phyloP scores from a whole-genome alignment of 176 grass and related monocot genomes.

The Sorghum bicolor region DNA sequence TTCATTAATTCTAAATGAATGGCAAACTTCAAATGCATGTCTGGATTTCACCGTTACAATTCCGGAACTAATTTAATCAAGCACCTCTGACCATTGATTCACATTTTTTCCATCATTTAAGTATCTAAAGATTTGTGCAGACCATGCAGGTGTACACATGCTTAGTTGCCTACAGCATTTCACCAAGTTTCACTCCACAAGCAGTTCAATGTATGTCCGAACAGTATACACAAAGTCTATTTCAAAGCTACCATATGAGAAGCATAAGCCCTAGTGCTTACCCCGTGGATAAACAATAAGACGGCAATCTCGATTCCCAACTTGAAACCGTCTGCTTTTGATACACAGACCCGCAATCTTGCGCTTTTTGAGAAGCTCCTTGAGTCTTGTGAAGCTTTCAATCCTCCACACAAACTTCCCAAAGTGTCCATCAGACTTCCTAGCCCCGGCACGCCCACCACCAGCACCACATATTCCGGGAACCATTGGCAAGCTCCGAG shows the following conservation, averaged over 20 bases:
- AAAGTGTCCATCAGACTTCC: constrained; percentile 81
- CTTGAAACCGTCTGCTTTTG: constrained; percentile 93
- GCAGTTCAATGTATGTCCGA: constrained; percentile 13
- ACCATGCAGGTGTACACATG: background rate
- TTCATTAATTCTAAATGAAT: constrained; percentile 11
- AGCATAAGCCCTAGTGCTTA: constrained; percentile 33
- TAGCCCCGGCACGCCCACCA: constrained; percentile 44
- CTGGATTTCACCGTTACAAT: background rate
- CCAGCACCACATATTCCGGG: constrained; percentile 39
- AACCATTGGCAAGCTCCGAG: constrained; percentile 49
- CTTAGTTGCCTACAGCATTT: background rate
- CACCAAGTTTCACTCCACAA: constrained; percentile 21
- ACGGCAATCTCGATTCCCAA: constrained; percentile 86
- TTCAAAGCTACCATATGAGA: constrained; percentile 14
- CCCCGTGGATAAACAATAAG: constrained; percentile 99
- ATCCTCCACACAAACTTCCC: constrained; percentile 96
- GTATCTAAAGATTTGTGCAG: constrained; percentile 15
- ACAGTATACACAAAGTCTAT: constrained; percentile 13
- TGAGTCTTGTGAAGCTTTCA: constrained; percentile 85
- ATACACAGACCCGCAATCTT: constrained; percentile 88
- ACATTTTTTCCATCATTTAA: constrained; percentile 2
- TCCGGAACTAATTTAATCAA: constrained; percentile 12
- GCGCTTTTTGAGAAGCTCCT: constrained; percentile 93
- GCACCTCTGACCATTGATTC: background rate
- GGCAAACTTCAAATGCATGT: background rate